Base-by-base conservation (phyloP, 2,329 filamentous ascomycete species). In the Fusarium clavum region DNA sequence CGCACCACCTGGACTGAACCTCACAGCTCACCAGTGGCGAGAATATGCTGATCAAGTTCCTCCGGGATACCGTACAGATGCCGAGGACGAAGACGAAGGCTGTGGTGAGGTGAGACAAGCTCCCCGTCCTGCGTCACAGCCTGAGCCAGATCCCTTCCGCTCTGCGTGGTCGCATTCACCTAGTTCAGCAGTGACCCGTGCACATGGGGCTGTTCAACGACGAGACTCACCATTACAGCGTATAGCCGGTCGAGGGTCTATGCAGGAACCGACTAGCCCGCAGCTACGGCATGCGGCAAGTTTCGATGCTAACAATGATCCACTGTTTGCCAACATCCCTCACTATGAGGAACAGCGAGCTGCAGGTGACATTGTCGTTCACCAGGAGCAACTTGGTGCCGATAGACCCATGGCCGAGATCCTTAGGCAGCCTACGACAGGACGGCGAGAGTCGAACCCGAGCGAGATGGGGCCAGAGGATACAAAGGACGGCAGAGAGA, bases 251-350 rank as follows among this genome's bases (percentile, higher is more conserved):
- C 30, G 48, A 10, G 22, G 34, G 13, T 18, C 43, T 27, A 13
- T 32, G 41, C n/a, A 38, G 7, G 27, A 47, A 13, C 22, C 20
- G 27, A 22, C 4, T 18, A 40, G 29, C 29, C 51, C 44, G 14
- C 53, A 44, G 18, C 38, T 41, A 22, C 55, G 66, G 44, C 51
- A 70, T 20, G 30, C 43, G 41, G 47, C 43, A 38, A 70, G 53
- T 60, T 73, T 70, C 38, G 58, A 69, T 38, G 67, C 67, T 24
- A 64, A 57, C 8, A 38, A 45, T 3, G 72, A 74, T 40, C 53
- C 62, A 1, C 32, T 74, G 27, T 74, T 67, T 52, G 53, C 67
- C 2, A 62, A 71, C 8, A 56, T 74, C n/a, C 62, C 70, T 16
- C 64, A 59, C 6, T 13, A 40, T 2, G 45, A 55, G 7, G 62